Evolutionary conservation across 495 filamentous ascomycete species (phyloP), one percentile per base, ranked within the genome.

Genomic region (Hypoxylon subgilvum): DNA sequence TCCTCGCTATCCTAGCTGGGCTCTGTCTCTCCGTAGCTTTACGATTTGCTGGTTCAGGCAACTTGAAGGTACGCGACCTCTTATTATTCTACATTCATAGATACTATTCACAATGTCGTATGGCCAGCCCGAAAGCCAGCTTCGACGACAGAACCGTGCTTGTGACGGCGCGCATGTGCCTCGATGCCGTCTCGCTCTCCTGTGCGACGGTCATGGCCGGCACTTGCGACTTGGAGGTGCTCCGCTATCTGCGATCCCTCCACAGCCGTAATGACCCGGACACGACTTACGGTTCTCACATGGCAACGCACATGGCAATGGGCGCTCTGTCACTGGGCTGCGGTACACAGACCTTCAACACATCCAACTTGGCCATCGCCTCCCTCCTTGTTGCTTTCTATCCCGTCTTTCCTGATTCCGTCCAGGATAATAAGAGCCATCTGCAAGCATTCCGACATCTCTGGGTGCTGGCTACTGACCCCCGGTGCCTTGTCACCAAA

Each of bases 381-480:
- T 83, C 90, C 0, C 79, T 99, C 6, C 80, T 99, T 13, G 90
- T 92, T 46, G 88, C 94, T 1, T 94, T 99, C 69, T 97, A 97
- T 63, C 94, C 94, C 0, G 79, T 97, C 17, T 97, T 93, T 70
- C 94, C 94, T 1, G 85, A 84, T 21, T 86, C 85, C 3, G 88
- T 96, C 2, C 86, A 94, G 42, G 94, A 97, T 75, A 97, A 96
- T 67, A 89, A 87, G 66, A 91, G 89, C 19, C 94, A 99, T 57
- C 80, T 97, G 2, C 94, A 99, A 79, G 94, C 94, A 5, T 96
- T 97, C 79, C 87, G 95, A 1, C 94, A 99, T 72, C 86, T 99
- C 67, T 99, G 94, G 94, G 92, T 96, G 10, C 80, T 99, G 7
- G 94, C 95, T 4, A 87, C 91, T 5, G 94, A 97, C 56, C 84